These are phyloP conservation scores for Pythium aquatile DNA, from an alignment of 352 stramenopile species.

Conservation along the genomic window DNA sequence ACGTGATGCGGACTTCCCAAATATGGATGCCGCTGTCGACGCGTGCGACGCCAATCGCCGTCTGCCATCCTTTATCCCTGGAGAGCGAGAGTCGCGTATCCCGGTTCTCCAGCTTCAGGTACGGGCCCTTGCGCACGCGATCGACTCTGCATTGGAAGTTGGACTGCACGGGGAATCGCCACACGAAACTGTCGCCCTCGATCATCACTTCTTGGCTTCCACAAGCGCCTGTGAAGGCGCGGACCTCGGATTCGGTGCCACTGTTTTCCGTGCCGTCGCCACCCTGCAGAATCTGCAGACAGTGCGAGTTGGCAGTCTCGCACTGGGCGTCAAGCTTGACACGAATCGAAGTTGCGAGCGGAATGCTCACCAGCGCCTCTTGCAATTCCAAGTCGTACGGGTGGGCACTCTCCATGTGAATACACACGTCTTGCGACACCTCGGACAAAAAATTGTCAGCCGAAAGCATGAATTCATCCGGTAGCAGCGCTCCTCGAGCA, in stretches of 20 bases:
- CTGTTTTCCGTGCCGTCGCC: conserved; percentile 43
- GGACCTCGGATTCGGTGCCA: conserved; percentile 68
- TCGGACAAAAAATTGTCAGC: conserved; percentile 87
- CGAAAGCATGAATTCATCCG: conserved; percentile 86
- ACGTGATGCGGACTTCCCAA: conserved; percentile 87
- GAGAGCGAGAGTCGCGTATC: conserved; percentile 82
- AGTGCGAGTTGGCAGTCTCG: conserved; percentile 85
- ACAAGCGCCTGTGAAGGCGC: conserved; percentile 79
- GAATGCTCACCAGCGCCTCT: conserved; percentile 77
- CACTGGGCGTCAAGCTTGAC: conserved; percentile 74
- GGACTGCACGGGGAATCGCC: conserved; percentile 84
- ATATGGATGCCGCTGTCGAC: conserved; percentile 86
- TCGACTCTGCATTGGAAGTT: conserved; percentile 90
- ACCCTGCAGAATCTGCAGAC: conserved; percentile 83
- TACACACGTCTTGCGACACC: conserved; percentile 82
- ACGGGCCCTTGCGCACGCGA: conserved; percentile 79
- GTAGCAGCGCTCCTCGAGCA: conserved; percentile 31
- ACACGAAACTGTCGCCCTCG: conserved; percentile 84
- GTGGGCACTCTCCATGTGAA: conserved; percentile 72
- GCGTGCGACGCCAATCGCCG: conserved; percentile 80
- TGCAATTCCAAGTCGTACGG: conserved; percentile 83
- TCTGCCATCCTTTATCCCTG: conserved; percentile 89
- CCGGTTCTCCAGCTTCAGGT: conserved; percentile 86
- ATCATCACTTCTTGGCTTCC: conserved; percentile 87
- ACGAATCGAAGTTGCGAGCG: conserved; percentile 79